Evolutionary conservation across 2,329 filamentous ascomycete species (phyloP).

Genomic region (Nigrograna mackinnonii): DNA sequence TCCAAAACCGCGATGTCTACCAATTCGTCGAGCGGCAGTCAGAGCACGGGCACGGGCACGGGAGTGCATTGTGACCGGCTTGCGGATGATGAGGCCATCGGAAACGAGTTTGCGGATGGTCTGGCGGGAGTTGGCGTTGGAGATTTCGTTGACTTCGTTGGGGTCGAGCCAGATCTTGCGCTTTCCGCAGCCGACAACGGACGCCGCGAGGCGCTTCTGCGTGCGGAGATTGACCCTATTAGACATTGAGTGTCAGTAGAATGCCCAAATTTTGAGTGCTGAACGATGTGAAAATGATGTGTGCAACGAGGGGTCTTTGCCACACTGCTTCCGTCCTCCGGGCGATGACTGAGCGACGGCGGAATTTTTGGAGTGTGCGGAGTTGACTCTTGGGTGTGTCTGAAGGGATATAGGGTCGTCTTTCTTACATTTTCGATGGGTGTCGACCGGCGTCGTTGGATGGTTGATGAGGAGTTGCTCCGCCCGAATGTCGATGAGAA

Average conservation of each 20-base stretch:
- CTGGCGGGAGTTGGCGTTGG: slow-evolving; percentile 99
- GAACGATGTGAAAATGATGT: slow-evolving; percentile 18
- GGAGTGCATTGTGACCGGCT: slow-evolving; percentile 99
- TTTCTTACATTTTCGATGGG: slow-evolving; percentile 48
- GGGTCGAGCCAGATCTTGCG: slow-evolving; percentile 99
- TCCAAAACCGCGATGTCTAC: slow-evolving; percentile 98
- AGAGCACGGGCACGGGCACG: slow-evolving; percentile 94
- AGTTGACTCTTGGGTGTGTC: slow-evolving; percentile 20
- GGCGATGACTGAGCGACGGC: slow-evolving; percentile 24
- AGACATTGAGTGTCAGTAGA: slow-evolving; percentile 33
- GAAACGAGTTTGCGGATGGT: slow-evolving; percentile 99
- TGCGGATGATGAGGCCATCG: slow-evolving; percentile 99
- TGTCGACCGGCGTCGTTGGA: slow-evolving; percentile 40
- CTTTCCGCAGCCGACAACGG: slow-evolving; percentile 98
- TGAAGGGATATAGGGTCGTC: slow-evolving; percentile 17
- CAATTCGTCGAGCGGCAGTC: slow-evolving; percentile 90
- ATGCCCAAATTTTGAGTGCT: slow-evolving; percentile 17
- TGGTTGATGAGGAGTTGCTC: slow-evolving; percentile 11
- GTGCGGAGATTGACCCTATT: slow-evolving; percentile 98
- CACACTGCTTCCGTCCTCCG: slow-evolving; percentile 28
- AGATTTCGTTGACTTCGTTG: slow-evolving; percentile 99
- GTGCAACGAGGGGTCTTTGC: slow-evolving; percentile 39
- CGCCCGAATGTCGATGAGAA: slow-evolving; percentile 4
- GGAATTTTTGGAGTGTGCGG: slow-evolving; percentile 16
- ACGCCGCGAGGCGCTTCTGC: slow-evolving; percentile 99